Conservation (phyloP, 2,329 filamentous ascomycete genomes). For the Hypoxylon sp. region DNA sequence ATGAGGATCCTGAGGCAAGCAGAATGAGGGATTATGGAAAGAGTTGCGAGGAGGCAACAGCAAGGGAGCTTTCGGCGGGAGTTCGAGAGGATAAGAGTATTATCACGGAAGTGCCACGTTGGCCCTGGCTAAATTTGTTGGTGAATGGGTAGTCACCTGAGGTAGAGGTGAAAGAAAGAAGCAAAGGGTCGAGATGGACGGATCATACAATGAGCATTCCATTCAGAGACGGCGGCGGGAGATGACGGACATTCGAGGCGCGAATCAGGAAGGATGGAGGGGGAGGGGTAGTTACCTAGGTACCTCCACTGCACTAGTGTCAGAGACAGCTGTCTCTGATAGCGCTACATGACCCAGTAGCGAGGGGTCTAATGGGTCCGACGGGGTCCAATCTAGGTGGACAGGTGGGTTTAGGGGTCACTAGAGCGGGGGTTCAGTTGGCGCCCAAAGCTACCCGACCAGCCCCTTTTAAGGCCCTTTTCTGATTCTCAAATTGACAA, state of each 20-base stretch:
- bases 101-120: conserved; percentile 1
- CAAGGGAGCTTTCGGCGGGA: background rate
- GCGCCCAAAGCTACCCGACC: conserved; percentile 38
- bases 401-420: conserved; percentile 7
- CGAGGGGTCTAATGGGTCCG: conserved; percentile 1
- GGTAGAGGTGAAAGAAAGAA: conserved; percentile 1
- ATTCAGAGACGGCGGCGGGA: conserved; percentile 21
- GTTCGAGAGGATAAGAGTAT: background rate
- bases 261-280: conserved; percentile 30
- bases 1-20: conserved; percentile 19
- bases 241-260: conserved; percentile 22
- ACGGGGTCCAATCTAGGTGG: conserved; percentile 21
- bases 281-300: conserved; percentile 31
- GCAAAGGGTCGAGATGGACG: conserved; percentile 9
- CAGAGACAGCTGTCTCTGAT: conserved; percentile 6
- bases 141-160: background rate
- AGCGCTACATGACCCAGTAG: background rate
- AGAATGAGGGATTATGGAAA: conserved; percentile 26
- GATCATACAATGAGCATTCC: conserved; percentile 24
- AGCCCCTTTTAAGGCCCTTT: conserved; percentile 10
- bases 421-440: conserved; percentile 28
- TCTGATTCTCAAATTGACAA: conserved; percentile 1
- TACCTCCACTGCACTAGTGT: too few relatives aligned
- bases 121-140: background rate
- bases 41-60: background rate